Percentiles rank a stretch among this genome's conserved stretches.
Evolutionary conservation across 2,329 filamentous ascomycete species (phyloP).

Genomic region (Monilinia polystroma): DNA sequence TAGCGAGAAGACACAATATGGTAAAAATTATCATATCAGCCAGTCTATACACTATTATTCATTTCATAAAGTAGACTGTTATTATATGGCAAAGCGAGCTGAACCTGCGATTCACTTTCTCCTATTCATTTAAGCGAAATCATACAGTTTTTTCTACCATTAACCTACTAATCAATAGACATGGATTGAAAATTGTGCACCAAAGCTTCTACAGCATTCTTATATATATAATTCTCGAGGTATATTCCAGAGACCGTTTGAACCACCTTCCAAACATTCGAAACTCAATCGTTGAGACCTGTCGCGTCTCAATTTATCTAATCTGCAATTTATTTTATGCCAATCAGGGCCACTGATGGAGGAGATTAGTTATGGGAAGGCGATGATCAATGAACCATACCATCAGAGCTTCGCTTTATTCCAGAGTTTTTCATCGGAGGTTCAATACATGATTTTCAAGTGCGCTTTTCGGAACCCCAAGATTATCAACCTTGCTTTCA

Average conservation of each 20-base stretch:
- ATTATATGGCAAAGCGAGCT: too few relatives aligned
- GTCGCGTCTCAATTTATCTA: neutral
- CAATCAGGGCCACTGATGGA: neutral
- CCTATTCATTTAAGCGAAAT: neutral
- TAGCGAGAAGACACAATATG: too few relatives aligned
- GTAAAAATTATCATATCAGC: too few relatives aligned
- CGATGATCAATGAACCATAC: neutral
- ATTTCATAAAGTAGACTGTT: too few relatives aligned
- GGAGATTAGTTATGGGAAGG: neutral
- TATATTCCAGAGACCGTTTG: rapidly evolving
- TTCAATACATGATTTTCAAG: neutral
- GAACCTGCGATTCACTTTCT: neutral
- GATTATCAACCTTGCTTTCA: neutral
- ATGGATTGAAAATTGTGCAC: too few relatives aligned
- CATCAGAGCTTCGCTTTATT: neutral
- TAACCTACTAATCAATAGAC: neutral
- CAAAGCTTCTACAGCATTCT: neutral
- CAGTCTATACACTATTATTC: too few relatives aligned
- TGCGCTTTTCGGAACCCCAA: neutral
- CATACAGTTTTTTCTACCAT: neutral
- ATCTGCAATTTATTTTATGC: neutral
- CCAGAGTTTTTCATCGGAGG: neutral
- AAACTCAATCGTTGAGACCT: neutral
- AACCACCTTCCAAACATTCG: neutral
- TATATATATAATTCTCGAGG: neutral